Conservation (phyloP, 2,329 filamentous ascomycete species). For the Phaeoacremonium minimum region DNA sequence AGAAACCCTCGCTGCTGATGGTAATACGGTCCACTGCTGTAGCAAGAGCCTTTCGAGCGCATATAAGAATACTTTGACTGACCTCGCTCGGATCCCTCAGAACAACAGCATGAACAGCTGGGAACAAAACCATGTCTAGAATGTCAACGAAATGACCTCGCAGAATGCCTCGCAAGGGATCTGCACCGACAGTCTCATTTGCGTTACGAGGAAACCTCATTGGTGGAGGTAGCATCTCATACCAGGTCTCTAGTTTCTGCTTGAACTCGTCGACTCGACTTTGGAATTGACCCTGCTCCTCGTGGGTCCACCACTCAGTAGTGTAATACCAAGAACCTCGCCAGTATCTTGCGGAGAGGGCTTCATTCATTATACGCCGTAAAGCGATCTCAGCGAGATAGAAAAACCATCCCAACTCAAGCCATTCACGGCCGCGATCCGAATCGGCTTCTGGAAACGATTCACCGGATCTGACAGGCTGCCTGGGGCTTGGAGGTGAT, state of each 20-base stretch:
- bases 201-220: slow-evolving; percentile 5
- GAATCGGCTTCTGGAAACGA: slow-evolving; percentile 5
- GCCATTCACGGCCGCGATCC: slow-evolving; percentile 1
- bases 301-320: not conserved
- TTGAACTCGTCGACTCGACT: slow-evolving; percentile 2
- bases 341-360: slow-evolving; percentile 2
- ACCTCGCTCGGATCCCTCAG: not conserved
- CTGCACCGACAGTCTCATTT: not conserved
- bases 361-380: slow-evolving; percentile 7
- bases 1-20: slow-evolving; percentile 12
- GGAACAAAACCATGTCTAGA: slow-evolving; percentile 6
- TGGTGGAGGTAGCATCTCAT: not conserved
- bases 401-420: slow-evolving; percentile 15
- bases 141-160: slow-evolving; percentile 5
- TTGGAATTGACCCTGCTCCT: not conserved
- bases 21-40: slow-evolving; percentile 10
- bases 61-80: not conserved
- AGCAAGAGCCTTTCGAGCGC: not conserved
- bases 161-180: slow-evolving; percentile 6
- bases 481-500: slow-evolving; percentile 10
- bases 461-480: too few species aligned
- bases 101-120: slow-evolving; percentile 1
- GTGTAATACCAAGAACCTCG: not conserved
- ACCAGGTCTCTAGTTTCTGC: slow-evolving; percentile 4
- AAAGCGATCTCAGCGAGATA: slow-evolving; percentile 16